Evolutionary conservation across 139 green algal species (phyloP), one percentile per base, ranked within the genome.

Genomic region (Volvox reticuliferus): DNA sequence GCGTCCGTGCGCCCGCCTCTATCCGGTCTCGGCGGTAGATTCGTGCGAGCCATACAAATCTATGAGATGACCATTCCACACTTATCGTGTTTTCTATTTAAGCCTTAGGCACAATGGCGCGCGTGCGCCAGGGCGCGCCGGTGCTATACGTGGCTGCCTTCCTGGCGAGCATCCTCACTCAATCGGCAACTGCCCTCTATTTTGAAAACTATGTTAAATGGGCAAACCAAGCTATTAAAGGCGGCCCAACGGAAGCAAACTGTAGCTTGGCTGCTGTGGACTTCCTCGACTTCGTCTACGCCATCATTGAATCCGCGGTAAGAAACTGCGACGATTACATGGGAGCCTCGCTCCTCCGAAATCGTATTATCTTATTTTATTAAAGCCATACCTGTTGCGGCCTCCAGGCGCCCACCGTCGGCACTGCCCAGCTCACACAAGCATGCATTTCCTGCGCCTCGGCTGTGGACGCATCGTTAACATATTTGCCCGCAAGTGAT

Each of bases 251-350:
- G 5, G 55, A 37, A 1, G 1, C 79, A 37, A 61, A 28, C 28
- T 86, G 79, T 55, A 37, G 79, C 44, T 50, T 55, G 12, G 26
- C 79, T 30, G 79, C 79, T 19, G 55, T 55, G 18, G 79, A 71
- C 28, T 86, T 71, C 26, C 28, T 86, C 50, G 79, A 86, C 44
- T 86, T 86, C 24, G 79, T 86, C 6, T 71, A 84, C 22, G 78
- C 78, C 6, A 33, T 84, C 6, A 44, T 32, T 13, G 37, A 19
- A 33, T 22, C 18, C 30, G 78, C 36, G 78, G 78, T 84, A 12
- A 67, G 78, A 13, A 65, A 73, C 65, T 73, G 21, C 65, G 65
- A 2, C 24, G 24, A 73, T 73, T 73, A 16, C 24, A 73, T 30
- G 21, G 24, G 16, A 24, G 65, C 9, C 65, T 5, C 24, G 24